Conservation (phyloP, 148 eudicot genomes). For the Nepenthes mirabilis region DNA sequence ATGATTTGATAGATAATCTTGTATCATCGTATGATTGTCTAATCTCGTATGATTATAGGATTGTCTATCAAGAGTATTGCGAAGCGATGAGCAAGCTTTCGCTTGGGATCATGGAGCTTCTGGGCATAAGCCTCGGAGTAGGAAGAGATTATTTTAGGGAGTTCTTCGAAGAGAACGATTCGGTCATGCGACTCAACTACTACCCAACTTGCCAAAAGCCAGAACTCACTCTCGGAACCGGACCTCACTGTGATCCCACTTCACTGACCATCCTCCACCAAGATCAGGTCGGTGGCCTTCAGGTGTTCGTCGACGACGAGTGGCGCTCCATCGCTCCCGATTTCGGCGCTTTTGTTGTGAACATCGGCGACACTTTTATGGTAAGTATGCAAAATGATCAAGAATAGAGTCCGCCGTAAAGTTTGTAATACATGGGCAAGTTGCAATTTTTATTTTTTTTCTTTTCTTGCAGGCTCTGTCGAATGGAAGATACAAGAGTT, state of each 20-base stretch:
- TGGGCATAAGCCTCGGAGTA: conserved; percentile 46
- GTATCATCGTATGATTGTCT: too few species aligned
- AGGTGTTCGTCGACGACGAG: conserved; percentile 44
- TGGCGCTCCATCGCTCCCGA: conserved; percentile 41
- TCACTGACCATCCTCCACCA: conserved; percentile 55
- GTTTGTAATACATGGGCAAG: not conserved
- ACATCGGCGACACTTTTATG: conserved; percentile 65
- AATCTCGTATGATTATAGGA: conserved; percentile 9
- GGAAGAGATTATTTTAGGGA: conserved; percentile 20
- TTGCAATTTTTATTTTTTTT: not conserved
- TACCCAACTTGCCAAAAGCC: conserved; percentile 53
- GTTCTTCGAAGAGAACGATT: conserved; percentile 44
- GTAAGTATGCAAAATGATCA: conserved; percentile 10
- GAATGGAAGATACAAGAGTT: conserved; percentile 53
- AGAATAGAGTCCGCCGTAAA: not conserved
- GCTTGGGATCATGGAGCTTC: conserved; percentile 45
- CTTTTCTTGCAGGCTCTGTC: conserved; percentile 33
- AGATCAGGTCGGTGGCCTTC: conserved; percentile 46
- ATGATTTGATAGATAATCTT: too few species aligned
- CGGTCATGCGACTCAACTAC: conserved; percentile 54
- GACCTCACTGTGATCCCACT: conserved; percentile 63
- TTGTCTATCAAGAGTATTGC: conserved; percentile 47
- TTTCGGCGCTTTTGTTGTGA: conserved; percentile 43
- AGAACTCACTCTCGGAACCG: conserved; percentile 48
- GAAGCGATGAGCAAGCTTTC: conserved; percentile 44